These are phyloP conservation scores for Fibroporia radiculosa DNA, from an alignment of 768 basidiomycete genomes.

Conservation along the genomic window DNA sequence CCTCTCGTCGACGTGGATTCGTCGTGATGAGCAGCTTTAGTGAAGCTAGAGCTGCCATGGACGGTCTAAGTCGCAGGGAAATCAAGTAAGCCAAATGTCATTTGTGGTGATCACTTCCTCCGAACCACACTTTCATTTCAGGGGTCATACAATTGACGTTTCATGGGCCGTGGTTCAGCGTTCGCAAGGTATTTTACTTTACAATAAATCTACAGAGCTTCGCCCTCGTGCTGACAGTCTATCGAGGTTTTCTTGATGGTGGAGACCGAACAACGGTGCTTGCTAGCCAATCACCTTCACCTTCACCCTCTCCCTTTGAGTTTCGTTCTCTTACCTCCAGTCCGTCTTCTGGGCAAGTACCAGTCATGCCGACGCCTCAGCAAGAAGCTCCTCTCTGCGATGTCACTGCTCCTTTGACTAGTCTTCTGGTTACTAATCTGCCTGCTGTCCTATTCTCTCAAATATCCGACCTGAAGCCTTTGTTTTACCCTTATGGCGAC, in stretches of 20 bases:
- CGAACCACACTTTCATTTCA: conserved; percentile 19
- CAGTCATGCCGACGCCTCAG: conserved; percentile 13
- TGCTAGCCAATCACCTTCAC: conserved; percentile 34
- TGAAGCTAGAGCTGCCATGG: conserved; percentile 66
- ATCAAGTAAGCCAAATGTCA: conserved; percentile 43
- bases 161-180: conserved; percentile 88
- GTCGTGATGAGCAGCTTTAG: conserved; percentile 72
- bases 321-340: conserved; percentile 20
- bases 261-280: conserved; percentile 67
- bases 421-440: conserved; percentile 57
- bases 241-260: conserved; percentile 78
- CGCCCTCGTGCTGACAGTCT: conserved; percentile 19
- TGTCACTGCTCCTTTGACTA: conserved; percentile 9
- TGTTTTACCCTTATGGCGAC: conserved; percentile 64
- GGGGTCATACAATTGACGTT: conserved; percentile 70
- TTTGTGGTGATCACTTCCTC: neutral
- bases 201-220: neutral
- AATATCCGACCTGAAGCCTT: conserved; percentile 58
- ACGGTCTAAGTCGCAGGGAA: conserved; percentile 55
- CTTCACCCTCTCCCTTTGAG: conserved; percentile 21
- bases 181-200: conserved; percentile 51
- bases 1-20: conserved; percentile 77
- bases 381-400: conserved; percentile 7
- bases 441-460: conserved; percentile 62
- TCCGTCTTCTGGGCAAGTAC: conserved; percentile 14